A percentile compares a stretch with the other conserved stretches of the same genome.
Evolutionary conservation across 805 yeast genomes (phyloP).

Genomic region (Metschnikowia lachancei): DNA sequence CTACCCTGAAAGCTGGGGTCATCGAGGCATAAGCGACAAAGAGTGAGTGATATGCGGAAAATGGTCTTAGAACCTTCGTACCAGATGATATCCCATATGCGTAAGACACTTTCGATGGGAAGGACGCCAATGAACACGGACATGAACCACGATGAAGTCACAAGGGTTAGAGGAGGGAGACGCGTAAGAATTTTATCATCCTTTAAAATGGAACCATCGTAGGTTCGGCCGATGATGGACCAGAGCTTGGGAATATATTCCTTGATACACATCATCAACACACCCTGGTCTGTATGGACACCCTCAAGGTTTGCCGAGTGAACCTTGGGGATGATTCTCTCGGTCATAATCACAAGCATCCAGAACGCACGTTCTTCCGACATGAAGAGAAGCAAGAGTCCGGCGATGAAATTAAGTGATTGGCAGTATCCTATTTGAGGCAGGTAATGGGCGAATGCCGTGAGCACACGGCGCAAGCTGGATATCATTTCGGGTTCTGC

Average conservation of each 20-base stretch:
- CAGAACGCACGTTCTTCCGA: conserved; percentile 90
- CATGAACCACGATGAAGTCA: conserved; percentile 98
- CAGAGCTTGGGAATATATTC: conserved; percentile 84
- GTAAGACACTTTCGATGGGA: conserved; percentile 81
- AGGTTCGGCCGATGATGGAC: conserved; percentile 46
- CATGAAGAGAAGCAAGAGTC: conserved; percentile 77
- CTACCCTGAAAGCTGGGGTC: conserved; percentile 55
- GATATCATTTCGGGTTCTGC: conserved; percentile 63
- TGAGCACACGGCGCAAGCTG: conserved; percentile 74
- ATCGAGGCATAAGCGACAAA: conserved; percentile 62
- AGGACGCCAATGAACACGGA: conserved; percentile 87
- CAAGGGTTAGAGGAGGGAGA: conserved; percentile 86
- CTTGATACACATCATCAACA: conserved; percentile 77
- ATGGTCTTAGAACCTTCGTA: conserved; percentile 87
- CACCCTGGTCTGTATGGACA: conserved; percentile 93
- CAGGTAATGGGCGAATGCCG: conserved; percentile 79
- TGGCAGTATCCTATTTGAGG: conserved; percentile 96
- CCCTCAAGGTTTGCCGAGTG: conserved; percentile 91
- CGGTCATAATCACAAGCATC: conserved; percentile 92
- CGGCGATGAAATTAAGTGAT: conserved; percentile 88
- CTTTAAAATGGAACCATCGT: conserved; percentile 39
- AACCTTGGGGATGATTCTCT: conserved; percentile 81
- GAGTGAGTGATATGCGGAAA: conserved; percentile 77
- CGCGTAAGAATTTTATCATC: conserved; percentile 59
- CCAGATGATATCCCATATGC: conserved; percentile 94